phyloP scores from a whole-genome alignment of 768 basidiomycete genomes.

The Boletus rubroflammeus region DNA sequence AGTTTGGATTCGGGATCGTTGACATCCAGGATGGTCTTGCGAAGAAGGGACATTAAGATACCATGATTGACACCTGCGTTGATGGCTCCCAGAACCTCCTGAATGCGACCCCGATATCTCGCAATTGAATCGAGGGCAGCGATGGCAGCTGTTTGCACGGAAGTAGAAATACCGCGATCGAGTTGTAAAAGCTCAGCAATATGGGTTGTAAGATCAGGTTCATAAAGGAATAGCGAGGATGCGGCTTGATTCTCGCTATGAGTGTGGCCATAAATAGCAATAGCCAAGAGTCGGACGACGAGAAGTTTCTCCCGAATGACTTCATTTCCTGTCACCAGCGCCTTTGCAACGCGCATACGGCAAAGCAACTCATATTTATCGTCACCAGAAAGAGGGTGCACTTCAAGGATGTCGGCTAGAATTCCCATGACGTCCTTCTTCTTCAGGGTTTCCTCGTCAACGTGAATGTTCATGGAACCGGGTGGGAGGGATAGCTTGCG shows the following conservation, averaged over 20 bases:
- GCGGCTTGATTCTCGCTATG: conserved; percentile 75
- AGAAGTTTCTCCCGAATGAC: conserved; percentile 76
- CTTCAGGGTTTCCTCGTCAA: conserved; percentile 58
- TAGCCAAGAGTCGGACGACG: conserved; percentile 75
- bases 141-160: conserved; percentile 81
- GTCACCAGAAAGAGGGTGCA: conserved; percentile 65
- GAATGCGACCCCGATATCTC: conserved; percentile 75
- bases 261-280: conserved; percentile 89
- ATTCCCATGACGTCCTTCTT: conserved; percentile 70
- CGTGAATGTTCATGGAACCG: conserved; percentile 57
- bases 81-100: conserved; percentile 85
- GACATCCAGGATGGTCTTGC: conserved; percentile 76
- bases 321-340: conserved; percentile 55
- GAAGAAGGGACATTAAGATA: conserved; percentile 82
- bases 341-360: conserved; percentile 77
- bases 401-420: conserved; percentile 68
- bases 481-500: conserved; percentile 42
- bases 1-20: conserved; percentile 59
- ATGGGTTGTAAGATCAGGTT: conserved; percentile 87
- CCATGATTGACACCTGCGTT: conserved; percentile 98
- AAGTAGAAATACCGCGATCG: conserved; percentile 63
- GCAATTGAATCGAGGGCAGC: conserved; percentile 88
- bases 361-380: conserved; percentile 89
- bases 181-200: conserved; percentile 87
- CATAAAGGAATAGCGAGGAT: conserved; percentile 85